Conservation (phyloP, 1,284 basidiomycete species). For the Acaromyces ingoldii region DNA sequence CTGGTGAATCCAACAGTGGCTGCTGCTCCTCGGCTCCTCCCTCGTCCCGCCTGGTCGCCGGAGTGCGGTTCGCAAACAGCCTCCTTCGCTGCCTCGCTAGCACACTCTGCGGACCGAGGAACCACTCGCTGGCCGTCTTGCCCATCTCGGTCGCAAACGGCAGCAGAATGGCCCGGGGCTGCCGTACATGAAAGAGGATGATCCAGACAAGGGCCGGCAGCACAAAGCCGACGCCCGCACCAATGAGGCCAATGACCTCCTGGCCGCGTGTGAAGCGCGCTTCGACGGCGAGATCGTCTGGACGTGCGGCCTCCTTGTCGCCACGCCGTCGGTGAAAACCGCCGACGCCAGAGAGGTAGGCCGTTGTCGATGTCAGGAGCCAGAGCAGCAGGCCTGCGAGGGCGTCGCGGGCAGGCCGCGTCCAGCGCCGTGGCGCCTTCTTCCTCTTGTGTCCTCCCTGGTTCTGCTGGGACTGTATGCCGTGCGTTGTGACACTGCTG, state of each 20-base stretch:
- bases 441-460: too few species aligned
- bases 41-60: too few species aligned
- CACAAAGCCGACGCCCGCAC: constrained; percentile 42
- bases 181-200: constrained; percentile 40
- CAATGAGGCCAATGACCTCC: constrained; percentile 41
- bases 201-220: constrained; percentile 47
- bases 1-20: constrained; percentile 18
- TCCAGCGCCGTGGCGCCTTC: constrained; percentile 24
- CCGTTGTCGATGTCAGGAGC: constrained; percentile 31
- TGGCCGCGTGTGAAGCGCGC: constrained; percentile 36
- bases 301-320: constrained; percentile 22
- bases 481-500: background rate
- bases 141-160: constrained; percentile 26
- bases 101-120: constrained; percentile 27
- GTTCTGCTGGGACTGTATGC: background rate
- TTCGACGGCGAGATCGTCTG: constrained; percentile 25
- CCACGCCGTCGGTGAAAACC: constrained; percentile 27
- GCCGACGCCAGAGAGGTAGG: constrained; percentile 42
- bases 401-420: constrained; percentile 30
- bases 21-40: constrained; percentile 17
- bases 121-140: constrained; percentile 24
- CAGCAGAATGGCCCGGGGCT: constrained; percentile 40
- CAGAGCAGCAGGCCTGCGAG: constrained; percentile 40
- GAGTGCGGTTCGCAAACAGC: too few species aligned
- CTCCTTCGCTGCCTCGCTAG: constrained; percentile 22